Conservation (phyloP, 2,329 filamentous ascomycete species). For the Penicillium sp. region DNA sequence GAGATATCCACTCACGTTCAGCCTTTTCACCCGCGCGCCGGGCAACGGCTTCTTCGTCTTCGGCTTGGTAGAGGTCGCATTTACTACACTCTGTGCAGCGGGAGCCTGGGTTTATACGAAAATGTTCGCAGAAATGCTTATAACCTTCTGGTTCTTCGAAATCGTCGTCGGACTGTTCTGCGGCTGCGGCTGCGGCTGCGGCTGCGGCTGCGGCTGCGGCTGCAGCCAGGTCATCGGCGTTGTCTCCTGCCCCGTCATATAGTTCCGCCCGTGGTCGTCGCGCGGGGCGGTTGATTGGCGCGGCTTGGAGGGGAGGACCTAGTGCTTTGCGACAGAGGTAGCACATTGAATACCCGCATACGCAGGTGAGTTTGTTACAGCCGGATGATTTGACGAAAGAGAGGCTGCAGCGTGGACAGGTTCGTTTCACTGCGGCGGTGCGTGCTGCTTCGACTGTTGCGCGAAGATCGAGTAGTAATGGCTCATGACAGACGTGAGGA, state of each 20-base stretch:
- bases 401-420: conserved; percentile 88
- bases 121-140: conserved; percentile 94
- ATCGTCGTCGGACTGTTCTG: conserved; percentile 26
- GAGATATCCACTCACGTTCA: conserved; percentile 71
- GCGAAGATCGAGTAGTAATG: conserved; percentile 77
- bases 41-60: conserved; percentile 73
- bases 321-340: conserved; percentile 85
- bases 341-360: conserved; percentile 97
- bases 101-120: conserved; percentile 77
- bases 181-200: too few relatives aligned
- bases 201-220: too few relatives aligned
- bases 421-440: conserved; percentile 91
- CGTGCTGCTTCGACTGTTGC: conserved; percentile 91
- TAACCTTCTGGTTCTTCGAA: conserved; percentile 71
- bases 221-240: conserved; percentile 15
- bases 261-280: conserved; percentile 9
- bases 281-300: conserved; percentile 5
- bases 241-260: conserved; percentile 35
- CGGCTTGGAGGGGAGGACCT: conserved; percentile 29
- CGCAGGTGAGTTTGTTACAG: conserved; percentile 96
- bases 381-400: conserved; percentile 91
- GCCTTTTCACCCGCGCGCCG: conserved; percentile 71
- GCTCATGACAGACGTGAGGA: conserved; percentile 88
- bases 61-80: conserved; percentile 74
- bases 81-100: conserved; percentile 78